Base-by-base conservation (phyloP, 176 grass and related monocot species). In the Rhipidocladum racemiflorum region DNA sequence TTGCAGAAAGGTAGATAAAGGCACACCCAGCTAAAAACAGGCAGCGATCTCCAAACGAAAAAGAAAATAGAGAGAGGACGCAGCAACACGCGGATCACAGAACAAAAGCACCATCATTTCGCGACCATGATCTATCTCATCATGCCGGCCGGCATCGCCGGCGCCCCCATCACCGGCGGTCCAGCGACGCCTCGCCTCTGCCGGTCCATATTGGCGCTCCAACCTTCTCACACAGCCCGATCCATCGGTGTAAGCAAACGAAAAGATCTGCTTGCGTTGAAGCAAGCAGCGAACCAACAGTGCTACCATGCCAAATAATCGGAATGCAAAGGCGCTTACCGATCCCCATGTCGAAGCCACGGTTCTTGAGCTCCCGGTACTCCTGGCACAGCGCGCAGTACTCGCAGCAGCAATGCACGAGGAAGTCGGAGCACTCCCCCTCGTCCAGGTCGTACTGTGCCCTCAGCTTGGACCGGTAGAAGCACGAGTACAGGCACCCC, bases 381-480 rank as follows among this genome's bases (percentile, higher is more conserved):
- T 95, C 90, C 79, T 93, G 95, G 82, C 95, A 97, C 16, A 97
- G 84, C 9, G 90, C 92, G 28, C 83, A 94, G n/a, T 43, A 39
- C 78, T 98, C 95, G 48, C 95, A 98, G 90, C 92, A 98, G 82
- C 78, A 93, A 70, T 95, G 90, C 65, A 93, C 82, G 23, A 98
- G 75, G 82, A 86, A 93, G 79, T 98, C 95, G 27, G 95, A 90
- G 57, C 88, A 85, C 28, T 90, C 88, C 8, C 88, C 92, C 3
- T 98, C 92, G 0, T 72, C 84, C 11, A 98, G 57, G 78, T 98
- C 92, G 87, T 90, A 90, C 76, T 89, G 66, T 13, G 88, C 87
- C 30, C 95, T 81, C 74, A 98, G 54, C 79, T 78, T 95, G 54
- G 95, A 91, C 44, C 92, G 86, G 75, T 94, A 95, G 66, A 89